Evolutionary conservation across 176 grass and related monocot species (phyloP).

Genomic region (Hordeum vulgare): DNA sequence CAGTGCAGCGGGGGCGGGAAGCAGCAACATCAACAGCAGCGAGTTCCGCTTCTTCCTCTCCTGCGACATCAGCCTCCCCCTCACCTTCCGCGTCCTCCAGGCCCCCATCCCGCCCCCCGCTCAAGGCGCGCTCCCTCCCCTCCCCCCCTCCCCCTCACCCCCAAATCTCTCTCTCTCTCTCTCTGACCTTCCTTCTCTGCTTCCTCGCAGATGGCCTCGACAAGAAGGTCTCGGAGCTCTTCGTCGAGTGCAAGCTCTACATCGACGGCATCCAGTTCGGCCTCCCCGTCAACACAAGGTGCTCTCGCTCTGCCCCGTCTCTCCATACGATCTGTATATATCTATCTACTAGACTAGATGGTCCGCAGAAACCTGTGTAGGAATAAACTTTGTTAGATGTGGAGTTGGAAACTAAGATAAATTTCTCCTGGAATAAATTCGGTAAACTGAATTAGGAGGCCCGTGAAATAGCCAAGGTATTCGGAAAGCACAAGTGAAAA

Average conservation of each 20-base stretch:
- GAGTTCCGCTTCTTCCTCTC: conserved; percentile 83
- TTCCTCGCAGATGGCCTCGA: background rate
- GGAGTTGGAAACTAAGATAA: background rate
- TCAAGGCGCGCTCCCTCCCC: background rate
- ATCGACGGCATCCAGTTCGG: conserved; percentile 75
- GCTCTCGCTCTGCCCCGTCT: background rate
- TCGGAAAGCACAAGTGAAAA: too few relatives aligned
- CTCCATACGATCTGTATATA: background rate
- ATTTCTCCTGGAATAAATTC: background rate
- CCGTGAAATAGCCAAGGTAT: too few relatives aligned
- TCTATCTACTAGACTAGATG: too few relatives aligned
- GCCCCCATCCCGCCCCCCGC: background rate
- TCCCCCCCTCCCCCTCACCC: background rate
- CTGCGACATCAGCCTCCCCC: conserved; percentile 82
- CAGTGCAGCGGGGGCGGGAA: background rate
- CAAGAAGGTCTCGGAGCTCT: conserved; percentile 41
- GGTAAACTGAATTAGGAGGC: too few relatives aligned
- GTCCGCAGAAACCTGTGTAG: background rate
- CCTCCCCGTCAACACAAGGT: conserved; percentile 64
- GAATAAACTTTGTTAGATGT: background rate
- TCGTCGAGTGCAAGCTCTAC: conserved; percentile 72
- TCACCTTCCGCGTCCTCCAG: conserved; percentile 62
- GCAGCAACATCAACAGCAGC: background rate
- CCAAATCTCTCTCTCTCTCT: background rate
- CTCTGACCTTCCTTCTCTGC: background rate